These are phyloP conservation scores for Laetiporus sulphureus DNA, from an alignment of 1,284 basidiomycete species.

Conservation along the genomic window DNA sequence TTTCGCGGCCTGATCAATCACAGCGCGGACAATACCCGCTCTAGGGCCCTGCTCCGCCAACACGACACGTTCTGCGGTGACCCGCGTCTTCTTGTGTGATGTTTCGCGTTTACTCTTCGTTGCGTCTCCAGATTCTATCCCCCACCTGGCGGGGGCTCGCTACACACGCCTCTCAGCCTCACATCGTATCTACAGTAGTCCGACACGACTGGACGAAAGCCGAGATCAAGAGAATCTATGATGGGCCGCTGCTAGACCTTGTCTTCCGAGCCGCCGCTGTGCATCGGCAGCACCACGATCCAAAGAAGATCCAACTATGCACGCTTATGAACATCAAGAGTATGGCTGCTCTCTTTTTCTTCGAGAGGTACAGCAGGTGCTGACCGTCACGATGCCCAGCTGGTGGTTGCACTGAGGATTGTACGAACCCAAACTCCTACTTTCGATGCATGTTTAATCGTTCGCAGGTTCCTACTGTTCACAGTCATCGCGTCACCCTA, in stretches of 20 bases:
- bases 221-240: slow-evolving; percentile 74
- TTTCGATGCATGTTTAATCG: background rate
- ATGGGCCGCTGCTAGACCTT: slow-evolving; percentile 79
- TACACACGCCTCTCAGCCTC: slow-evolving; percentile 42
- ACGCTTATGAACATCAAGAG: slow-evolving; percentile 99
- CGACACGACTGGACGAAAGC: slow-evolving; percentile 59
- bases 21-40: too few species aligned
- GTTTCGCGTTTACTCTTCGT: slow-evolving; percentile 20
- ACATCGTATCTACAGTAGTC: slow-evolving; percentile 24
- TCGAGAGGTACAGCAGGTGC: background rate
- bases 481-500: slow-evolving; percentile 90
- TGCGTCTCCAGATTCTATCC: too few species aligned
- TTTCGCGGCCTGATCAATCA: too few species aligned
- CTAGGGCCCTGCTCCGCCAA: too few species aligned
- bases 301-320: slow-evolving; percentile 89
- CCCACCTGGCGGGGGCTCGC: slow-evolving; percentile 52
- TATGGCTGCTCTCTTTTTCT: slow-evolving; percentile 35
- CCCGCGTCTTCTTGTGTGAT: slow-evolving; percentile 24
- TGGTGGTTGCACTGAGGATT: slow-evolving; percentile 95
- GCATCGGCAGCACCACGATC: slow-evolving; percentile 85
- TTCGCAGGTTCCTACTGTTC: slow-evolving; percentile 89
- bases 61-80: too few species aligned
- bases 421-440: slow-evolving; percentile 38
- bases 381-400: slow-evolving; percentile 37
- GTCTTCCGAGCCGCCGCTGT: slow-evolving; percentile 80